Evolutionary conservation across 2,329 filamentous ascomycete species (phyloP).

Genomic region (Helminthosporium solani): DNA sequence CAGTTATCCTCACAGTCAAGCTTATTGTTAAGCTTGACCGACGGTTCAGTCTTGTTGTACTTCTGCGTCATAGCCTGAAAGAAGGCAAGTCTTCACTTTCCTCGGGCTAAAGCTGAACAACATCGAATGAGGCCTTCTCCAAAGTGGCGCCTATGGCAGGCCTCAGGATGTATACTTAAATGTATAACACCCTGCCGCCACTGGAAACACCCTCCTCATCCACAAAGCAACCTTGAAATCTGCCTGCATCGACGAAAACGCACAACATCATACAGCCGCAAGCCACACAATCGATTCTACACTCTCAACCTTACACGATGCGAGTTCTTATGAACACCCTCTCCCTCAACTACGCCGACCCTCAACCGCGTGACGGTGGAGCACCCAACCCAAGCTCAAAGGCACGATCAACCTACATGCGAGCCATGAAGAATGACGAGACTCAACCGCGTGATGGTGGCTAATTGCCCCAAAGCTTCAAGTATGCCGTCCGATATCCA

Average conservation of each 20-base stretch:
- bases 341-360: slow-evolving; percentile 16
- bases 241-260: slow-evolving; percentile 16
- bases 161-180: slow-evolving; percentile 26
- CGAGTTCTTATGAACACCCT: slow-evolving; percentile 12
- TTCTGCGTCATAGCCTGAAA: slow-evolving; percentile 34
- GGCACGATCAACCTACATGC: slow-evolving; percentile 17
- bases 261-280: slow-evolving; percentile 14
- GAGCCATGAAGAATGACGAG: slow-evolving; percentile 16
- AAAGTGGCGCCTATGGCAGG: slow-evolving; percentile 26
- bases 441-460: slow-evolving; percentile 35
- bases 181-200: slow-evolving; percentile 6
- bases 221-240: slow-evolving; percentile 12
- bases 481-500: slow-evolving; percentile 12
- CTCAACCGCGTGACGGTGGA: slow-evolving; percentile 37
- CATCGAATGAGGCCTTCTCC: slow-evolving; percentile 20
- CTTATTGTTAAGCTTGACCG: slow-evolving; percentile 16
- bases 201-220: background rate
- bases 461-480: slow-evolving; percentile 14
- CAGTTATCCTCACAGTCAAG: slow-evolving; percentile 20
- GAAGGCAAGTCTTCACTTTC: slow-evolving; percentile 34
- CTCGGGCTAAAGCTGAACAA: slow-evolving; percentile 16
- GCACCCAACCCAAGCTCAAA: slow-evolving; percentile 26
- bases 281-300: slow-evolving; percentile 6
- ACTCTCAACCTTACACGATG: slow-evolving; percentile 18
- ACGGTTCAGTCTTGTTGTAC: slow-evolving; percentile 13